These are phyloP conservation scores for Aspergillus egyptiacus DNA, from an alignment of 495 filamentous ascomycete genomes.

Conservation along the genomic window DNA sequence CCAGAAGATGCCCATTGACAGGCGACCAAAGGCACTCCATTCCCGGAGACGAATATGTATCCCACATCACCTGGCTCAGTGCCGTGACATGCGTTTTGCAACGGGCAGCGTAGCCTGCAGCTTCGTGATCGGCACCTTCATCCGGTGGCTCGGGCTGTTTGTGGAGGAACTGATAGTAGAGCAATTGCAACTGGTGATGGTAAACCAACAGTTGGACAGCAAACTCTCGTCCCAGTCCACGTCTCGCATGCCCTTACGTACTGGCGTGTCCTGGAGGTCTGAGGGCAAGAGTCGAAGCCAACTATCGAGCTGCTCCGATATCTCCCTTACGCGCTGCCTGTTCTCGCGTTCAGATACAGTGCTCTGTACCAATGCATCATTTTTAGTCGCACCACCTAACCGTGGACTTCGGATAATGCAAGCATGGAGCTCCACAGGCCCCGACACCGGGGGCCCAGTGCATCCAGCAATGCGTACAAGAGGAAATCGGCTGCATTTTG, in stretches of 20 bases:
- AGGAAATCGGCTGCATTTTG: slow-evolving; percentile 3
- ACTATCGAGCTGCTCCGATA: neutral
- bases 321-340: neutral
- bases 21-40: slow-evolving; percentile 8
- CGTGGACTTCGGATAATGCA: neutral
- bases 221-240: slow-evolving; percentile 4
- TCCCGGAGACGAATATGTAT: slow-evolving; percentile 1
- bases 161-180: slow-evolving; percentile 6
- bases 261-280: slow-evolving; percentile 1
- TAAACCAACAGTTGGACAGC: slow-evolving; percentile 1
- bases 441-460: neutral
- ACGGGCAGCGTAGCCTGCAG: slow-evolving; percentile 1
- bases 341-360: neutral
- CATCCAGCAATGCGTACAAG: slow-evolving; percentile 4
- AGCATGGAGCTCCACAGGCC: slow-evolving; percentile 10
- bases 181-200: slow-evolving; percentile 6
- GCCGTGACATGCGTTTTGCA: slow-evolving; percentile 3
- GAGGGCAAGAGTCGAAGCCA: neutral
- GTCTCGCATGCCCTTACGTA: neutral
- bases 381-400: slow-evolving; percentile 7
- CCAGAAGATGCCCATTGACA: slow-evolving; percentile 7
- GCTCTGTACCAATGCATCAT: slow-evolving; percentile 3
- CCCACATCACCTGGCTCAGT: slow-evolving; percentile 7
- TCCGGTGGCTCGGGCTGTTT: neutral
- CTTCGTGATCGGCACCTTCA: neutral